These are phyloP conservation scores for Misopates orontium DNA, from an alignment of 257 asterid species.

Conservation along the genomic window DNA sequence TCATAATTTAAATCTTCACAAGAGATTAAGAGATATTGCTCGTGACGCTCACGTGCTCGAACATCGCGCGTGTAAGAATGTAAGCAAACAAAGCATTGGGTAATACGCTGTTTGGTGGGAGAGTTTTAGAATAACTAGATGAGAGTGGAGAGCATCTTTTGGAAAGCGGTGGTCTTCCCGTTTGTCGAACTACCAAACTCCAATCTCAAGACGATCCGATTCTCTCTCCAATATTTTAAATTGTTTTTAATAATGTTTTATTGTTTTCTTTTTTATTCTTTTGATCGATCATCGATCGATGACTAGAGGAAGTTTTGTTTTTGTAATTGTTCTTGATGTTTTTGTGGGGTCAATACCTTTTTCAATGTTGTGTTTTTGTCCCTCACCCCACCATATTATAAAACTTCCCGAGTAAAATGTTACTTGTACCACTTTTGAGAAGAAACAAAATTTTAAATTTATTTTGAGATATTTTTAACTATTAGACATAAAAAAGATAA, in stretches of 20 bases:
- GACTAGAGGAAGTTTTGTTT: constrained; percentile 45
- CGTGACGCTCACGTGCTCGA: background rate
- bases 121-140: constrained; percentile 22
- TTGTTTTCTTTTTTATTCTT: constrained; percentile 12
- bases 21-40: too few relatives aligned
- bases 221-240: constrained; percentile 23
- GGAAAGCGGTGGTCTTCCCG: constrained; percentile 75
- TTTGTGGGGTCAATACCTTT: constrained; percentile 33
- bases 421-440: background rate
- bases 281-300: constrained; percentile 38
- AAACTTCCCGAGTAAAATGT: background rate
- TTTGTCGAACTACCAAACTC: constrained; percentile 56
- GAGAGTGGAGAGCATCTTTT: constrained; percentile 58
- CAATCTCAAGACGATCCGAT: constrained; percentile 71
- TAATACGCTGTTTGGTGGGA: background rate
- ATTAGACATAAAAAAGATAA: too few relatives aligned
- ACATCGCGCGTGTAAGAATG: background rate
- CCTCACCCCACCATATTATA: constrained; percentile 8
- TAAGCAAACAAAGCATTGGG: background rate
- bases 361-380: constrained; percentile 29
- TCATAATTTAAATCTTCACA: too few relatives aligned
- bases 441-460: too few relatives aligned
- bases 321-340: constrained; percentile 12
- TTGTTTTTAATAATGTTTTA: background rate
- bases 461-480: too few relatives aligned